Conservation (phyloP, 2,329 filamentous ascomycete species). For the Grosmannia huntii region DNA sequence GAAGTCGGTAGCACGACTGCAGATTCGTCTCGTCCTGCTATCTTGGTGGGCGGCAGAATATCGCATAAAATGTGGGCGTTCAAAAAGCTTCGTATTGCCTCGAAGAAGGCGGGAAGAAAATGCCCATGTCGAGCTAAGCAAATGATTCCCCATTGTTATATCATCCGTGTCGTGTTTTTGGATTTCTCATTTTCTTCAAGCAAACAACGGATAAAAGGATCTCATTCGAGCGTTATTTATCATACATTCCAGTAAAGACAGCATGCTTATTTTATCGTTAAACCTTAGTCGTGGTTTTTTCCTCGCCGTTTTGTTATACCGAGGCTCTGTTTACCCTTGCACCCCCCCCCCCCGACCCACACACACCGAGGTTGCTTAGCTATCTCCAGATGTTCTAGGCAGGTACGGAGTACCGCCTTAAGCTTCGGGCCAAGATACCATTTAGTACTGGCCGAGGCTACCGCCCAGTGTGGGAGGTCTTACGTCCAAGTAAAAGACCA, state of each 20-base stretch:
- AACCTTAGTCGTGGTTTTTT: no score
- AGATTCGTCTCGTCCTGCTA: neutral
- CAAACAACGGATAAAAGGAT: neutral
- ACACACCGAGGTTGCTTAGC: no score
- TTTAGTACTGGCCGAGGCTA: no score
- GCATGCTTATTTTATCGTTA: no score
- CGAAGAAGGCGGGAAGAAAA: neutral
- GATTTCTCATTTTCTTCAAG: neutral
- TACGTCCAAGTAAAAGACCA: neutral
- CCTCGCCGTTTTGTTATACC: no score
- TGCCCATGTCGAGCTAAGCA: neutral
- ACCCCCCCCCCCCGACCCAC: no score
- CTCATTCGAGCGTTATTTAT: neutral
- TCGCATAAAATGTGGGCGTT: neutral
- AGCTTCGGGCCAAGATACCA: no score
- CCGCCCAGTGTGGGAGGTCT: neutral
- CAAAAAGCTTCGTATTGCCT: neutral
- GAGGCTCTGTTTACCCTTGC: no score
- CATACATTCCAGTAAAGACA: no score
- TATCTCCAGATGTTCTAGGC: no score
- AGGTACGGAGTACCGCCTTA: no score
- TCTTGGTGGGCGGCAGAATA: neutral
- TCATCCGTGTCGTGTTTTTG: neutral
- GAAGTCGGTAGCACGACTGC: slow-evolving; percentile 3
- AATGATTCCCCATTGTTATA: neutral